Conservation (phyloP, 805 yeast species). For the Sporopachydermia quercuum region DNA sequence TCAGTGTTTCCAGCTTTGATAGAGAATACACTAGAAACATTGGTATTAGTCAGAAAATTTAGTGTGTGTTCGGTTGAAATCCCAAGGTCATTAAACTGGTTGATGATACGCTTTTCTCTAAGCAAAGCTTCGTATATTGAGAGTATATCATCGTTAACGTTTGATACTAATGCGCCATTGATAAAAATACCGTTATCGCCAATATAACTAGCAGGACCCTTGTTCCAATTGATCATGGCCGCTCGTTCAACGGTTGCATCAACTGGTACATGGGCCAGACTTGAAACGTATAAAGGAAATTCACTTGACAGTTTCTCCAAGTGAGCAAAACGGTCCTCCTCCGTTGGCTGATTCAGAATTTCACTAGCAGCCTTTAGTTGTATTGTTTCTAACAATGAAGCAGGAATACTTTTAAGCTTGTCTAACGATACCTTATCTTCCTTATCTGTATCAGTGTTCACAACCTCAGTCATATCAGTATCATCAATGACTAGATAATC, state of each 20-base stretch:
- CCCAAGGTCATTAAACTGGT: constrained; percentile 18
- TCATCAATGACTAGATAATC: constrained; percentile 57
- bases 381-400: constrained; percentile 13
- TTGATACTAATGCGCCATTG: constrained; percentile 53
- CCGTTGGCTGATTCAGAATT: constrained; percentile 14
- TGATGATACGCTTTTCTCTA: constrained; percentile 20
- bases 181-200: constrained; percentile 31
- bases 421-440: constrained; percentile 10
- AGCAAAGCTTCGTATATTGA: constrained; percentile 22
- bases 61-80: constrained; percentile 20
- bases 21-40: constrained; percentile 7
- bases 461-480: constrained; percentile 20
- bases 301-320: constrained; percentile 29
- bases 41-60: constrained; percentile 17
- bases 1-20: constrained; percentile 5
- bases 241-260: constrained; percentile 8
- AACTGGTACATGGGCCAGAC: constrained; percentile 16
- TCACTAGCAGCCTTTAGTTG: constrained; percentile 19
- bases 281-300: constrained; percentile 39
- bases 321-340: constrained; percentile 20
- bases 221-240: constrained; percentile 11
- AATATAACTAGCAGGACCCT: constrained; percentile 10
- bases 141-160: constrained; percentile 20
- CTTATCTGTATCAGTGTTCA: constrained; percentile 3
- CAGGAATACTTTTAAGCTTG: constrained; percentile 11